phyloP scores from a whole-genome alignment of 2,329 filamentous ascomycete species.

The Fusarium praegraminearum region DNA sequence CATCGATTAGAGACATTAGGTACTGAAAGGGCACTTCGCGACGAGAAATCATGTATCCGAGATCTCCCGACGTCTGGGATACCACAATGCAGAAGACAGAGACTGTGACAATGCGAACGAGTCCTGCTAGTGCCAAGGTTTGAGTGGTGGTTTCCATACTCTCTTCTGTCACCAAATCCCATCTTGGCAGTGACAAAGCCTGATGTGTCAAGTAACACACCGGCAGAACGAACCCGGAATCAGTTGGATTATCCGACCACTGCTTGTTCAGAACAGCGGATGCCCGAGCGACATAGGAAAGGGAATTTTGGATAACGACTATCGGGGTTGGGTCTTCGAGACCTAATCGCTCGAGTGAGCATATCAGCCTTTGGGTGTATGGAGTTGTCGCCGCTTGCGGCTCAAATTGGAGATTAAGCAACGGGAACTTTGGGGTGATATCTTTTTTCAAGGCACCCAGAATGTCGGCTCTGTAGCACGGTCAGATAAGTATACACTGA shows the following conservation, averaged over 20 bases:
- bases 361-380: background rate
- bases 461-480: slow-evolving; percentile 21
- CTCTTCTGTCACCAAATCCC: background rate
- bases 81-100: slow-evolving; percentile 18
- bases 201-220: slow-evolving; percentile 25
- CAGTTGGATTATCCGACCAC: background rate
- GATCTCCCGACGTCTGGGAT: slow-evolving; percentile 30
- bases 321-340: background rate
- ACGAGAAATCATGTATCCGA: slow-evolving; percentile 9
- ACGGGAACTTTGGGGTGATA: slow-evolving; percentile 20
- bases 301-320: background rate
- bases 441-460: slow-evolving; percentile 36
- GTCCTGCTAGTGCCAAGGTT: slow-evolving; percentile 12
- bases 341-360: background rate
- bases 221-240: slow-evolving; percentile 25
- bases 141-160: background rate
- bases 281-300: slow-evolving; percentile 4
- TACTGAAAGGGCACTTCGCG: background rate
- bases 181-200: slow-evolving; percentile 19
- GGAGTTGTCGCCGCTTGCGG: background rate
- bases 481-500: background rate
- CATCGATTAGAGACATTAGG: background rate
- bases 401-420: background rate
- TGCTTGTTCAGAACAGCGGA: slow-evolving; percentile 19
- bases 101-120: slow-evolving; percentile 28